Evolutionary conservation across 805 yeast species (phyloP).

Genomic region (Monosporozyma aerobia): DNA sequence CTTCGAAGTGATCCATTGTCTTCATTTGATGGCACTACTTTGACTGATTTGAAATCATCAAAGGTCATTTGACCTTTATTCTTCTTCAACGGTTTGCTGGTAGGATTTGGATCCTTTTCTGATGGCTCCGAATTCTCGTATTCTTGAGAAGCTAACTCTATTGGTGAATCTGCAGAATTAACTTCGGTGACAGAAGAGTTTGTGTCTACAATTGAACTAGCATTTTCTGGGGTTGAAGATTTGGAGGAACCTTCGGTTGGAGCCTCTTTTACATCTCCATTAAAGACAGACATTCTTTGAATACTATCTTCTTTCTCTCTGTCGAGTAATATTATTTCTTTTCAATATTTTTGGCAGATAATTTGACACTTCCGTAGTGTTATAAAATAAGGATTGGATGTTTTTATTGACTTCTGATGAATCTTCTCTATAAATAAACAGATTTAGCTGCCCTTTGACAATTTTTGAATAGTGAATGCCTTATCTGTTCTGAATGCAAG

Average conservation of each 20-base stretch:
- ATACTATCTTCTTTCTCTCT: not conserved
- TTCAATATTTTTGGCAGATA: not conserved
- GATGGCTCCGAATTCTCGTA: not conserved
- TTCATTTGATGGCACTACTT: conserved; percentile 7
- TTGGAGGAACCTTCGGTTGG: not conserved
- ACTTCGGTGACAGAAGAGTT: not conserved
- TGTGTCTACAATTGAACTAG: not conserved
- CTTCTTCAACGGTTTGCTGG: conserved; percentile 2
- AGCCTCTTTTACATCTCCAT: not conserved
- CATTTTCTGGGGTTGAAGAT: not conserved
- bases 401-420: not conserved
- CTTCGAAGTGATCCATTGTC: not conserved
- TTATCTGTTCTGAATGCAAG: not conserved
- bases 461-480: not conserved
- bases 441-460: not conserved
- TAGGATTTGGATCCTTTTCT: not conserved
- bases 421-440: not conserved
- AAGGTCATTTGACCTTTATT: conserved; percentile 21
- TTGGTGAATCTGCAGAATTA: not conserved
- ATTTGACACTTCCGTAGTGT: not conserved
- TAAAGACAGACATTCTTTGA: not conserved
- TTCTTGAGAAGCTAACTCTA: not conserved
- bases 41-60: conserved; percentile 22
- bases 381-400: not conserved
- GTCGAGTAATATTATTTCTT: not conserved